Conservation (phyloP, 768 basidiomycete genomes). For the Pholiota molesta region DNA sequence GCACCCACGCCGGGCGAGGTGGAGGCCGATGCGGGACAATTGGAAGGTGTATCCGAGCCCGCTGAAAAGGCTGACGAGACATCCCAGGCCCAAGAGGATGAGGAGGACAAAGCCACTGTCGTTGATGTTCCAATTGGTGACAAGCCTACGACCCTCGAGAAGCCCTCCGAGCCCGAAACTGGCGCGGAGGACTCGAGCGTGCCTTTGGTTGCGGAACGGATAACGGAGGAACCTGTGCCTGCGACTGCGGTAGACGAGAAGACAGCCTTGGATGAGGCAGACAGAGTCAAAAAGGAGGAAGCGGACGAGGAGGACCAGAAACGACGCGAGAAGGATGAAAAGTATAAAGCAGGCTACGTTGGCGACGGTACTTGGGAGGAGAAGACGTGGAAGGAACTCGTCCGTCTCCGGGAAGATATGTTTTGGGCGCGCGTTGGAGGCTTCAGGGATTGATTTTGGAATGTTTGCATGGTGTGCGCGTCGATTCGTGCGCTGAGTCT, state of each 20-base stretch:
- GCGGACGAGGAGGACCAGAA: slow-evolving; percentile 6
- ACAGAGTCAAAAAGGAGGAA: slow-evolving; percentile 11
- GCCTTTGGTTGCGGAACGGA: neutral
- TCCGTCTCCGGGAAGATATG: slow-evolving; percentile 77
- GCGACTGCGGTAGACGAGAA: neutral
- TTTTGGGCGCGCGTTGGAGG: slow-evolving; percentile 83
- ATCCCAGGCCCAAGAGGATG: slow-evolving; percentile 7
- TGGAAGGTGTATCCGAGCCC: neutral
- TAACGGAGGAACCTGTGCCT: neutral
- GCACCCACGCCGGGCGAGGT: slow-evolving; percentile 12
- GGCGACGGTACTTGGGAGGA: slow-evolving; percentile 84
- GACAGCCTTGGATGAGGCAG: neutral
- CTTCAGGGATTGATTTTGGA: slow-evolving; percentile 24
- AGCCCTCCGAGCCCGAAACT: neutral
- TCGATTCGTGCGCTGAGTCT: neutral
- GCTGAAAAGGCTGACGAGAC: slow-evolving; percentile 1
- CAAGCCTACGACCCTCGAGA: neutral
- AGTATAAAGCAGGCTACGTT: slow-evolving; percentile 46
- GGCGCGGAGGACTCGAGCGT: neutral
- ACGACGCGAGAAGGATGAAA: slow-evolving; percentile 15
- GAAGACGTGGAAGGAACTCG: slow-evolving; percentile 80
- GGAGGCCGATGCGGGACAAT: neutral
- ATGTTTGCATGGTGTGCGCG: neutral
- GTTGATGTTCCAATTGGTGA: neutral
- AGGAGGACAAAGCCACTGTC: slow-evolving; percentile 9